phyloP scores from a whole-genome alignment of 31 red algal species.

The Porphyra umbilicalis region DNA sequence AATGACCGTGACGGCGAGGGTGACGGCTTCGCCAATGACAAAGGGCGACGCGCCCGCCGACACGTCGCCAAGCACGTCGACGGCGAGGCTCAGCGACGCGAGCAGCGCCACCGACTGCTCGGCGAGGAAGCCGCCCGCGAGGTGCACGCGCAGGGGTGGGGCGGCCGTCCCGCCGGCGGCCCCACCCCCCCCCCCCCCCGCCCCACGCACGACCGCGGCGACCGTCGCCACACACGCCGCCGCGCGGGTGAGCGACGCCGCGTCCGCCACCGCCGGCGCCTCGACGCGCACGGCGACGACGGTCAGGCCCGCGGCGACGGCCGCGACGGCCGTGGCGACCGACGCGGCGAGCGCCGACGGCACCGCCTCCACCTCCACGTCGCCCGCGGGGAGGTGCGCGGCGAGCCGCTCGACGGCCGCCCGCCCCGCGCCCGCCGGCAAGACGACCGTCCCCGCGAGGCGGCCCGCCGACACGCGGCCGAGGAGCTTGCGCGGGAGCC shows the following conservation, averaged over 20 bases:
- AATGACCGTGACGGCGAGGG: neutral
- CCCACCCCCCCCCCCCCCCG: too few relatives aligned
- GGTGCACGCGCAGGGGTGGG: neutral
- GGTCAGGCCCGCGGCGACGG: neutral
- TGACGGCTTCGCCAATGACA: neutral
- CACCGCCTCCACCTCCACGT: neutral
- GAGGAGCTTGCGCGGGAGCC: conserved; percentile 4
- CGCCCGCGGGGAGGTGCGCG: neutral
- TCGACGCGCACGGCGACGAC: neutral
- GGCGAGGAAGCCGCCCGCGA: neutral
- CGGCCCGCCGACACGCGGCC: neutral
- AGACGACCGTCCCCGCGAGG: neutral
- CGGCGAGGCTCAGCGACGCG: neutral
- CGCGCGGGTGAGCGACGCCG: neutral
- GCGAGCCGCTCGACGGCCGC: neutral
- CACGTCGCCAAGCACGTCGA: neutral
- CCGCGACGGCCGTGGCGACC: neutral
- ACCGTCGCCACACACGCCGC: neutral
- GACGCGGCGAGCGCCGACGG: neutral
- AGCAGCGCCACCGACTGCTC: neutral
- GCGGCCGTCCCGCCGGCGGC: neutral
- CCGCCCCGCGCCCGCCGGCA: neutral
- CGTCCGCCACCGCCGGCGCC: neutral
- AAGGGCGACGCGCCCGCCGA: neutral
- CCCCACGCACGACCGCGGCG: neutral